Base-by-base conservation (phyloP, 108 stramenopile species). In the Aurantiochytrium sp. region DNA sequence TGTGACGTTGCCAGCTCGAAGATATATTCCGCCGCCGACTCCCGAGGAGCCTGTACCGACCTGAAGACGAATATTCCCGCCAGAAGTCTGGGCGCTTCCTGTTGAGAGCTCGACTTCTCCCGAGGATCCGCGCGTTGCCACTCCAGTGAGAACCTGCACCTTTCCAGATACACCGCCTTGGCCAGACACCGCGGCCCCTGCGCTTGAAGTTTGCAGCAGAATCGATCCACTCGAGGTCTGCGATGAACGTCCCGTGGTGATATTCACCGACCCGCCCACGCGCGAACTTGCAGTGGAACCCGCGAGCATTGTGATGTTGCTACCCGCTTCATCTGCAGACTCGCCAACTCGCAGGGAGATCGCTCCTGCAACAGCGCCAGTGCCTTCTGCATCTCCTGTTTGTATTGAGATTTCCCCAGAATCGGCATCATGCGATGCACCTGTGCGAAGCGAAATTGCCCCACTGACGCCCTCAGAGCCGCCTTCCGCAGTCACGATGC, bases 61-160 rank as follows among this genome's bases (percentile, higher is more conserved):
- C 12, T 60, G 87, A 18, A 93, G 64, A 45, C 72, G 51, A n/a
- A 93, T 57, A 29, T 88, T 59, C 6, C 92, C 92, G 5, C 92
- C 92, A 5, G 44, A 53, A 5, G 57, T 28, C 21, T 88, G 90
- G 18, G 64, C 69, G 53, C 47, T 58, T 3, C 92, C 92, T 14
- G 92, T 93, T 18, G 87, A 58, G 44, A 92, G 19, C 53, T 89
- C 69, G 16, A 92, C n/a, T 58, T 44, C 90, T 12, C 92, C 92
- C 23, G 91, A 88, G 28, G 51, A 21, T 2, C 92, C 92, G 16
- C 58, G 73, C 29, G 91, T 76, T n/a, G 92, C 55, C 25, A 88
- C 51, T 4, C 93, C 93, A 5, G 93, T 93, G n/a, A 55, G 51
- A 19, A 93, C 44, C 4, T 59, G 21, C 18, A 93, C 58, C 8